phyloP scores from a whole-genome alignment of 2,329 filamentous ascomycete species.

The Cercospora beticola region DNA sequence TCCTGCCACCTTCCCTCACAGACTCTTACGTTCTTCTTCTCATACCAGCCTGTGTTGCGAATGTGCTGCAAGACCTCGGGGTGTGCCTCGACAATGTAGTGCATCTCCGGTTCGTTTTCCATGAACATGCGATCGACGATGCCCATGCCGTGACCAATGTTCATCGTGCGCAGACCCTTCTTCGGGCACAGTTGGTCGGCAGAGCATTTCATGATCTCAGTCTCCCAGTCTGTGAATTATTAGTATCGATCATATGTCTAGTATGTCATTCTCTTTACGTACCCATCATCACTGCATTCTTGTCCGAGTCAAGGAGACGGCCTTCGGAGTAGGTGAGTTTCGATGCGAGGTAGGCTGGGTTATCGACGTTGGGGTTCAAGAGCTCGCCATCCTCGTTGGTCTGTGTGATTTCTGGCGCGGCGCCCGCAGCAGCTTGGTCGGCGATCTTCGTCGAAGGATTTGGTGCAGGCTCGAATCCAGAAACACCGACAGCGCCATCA shows the following conservation, averaged over 20 bases:
- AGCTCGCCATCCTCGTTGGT: conserved; percentile 34
- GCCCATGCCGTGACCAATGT: conserved; percentile 54
- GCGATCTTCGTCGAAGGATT: conserved; percentile 37
- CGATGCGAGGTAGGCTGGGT: conserved; percentile 50
- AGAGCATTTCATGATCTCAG: conserved; percentile 49
- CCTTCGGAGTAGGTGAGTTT: conserved; percentile 50
- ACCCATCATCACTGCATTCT: conserved; percentile 51
- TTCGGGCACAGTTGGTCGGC: conserved; percentile 45
- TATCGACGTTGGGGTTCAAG: conserved; percentile 43
- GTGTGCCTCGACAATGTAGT: conserved; percentile 55
- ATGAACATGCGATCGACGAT: conserved; percentile 52
- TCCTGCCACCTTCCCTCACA: conserved; percentile 54
- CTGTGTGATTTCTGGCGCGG: conserved; percentile 30
- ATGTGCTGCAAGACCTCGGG: conserved; percentile 49
- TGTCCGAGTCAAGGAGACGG: conserved; percentile 49
- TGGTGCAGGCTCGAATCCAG: conserved; percentile 34
- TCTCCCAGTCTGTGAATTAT: conserved; percentile 52
- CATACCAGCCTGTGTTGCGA: conserved; percentile 49
- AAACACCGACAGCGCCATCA: conserved; percentile 27
- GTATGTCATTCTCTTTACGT: neutral
- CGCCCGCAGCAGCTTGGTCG: conserved; percentile 21
- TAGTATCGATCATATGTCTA: neutral
- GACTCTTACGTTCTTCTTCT: conserved; percentile 50
- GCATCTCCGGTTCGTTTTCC: conserved; percentile 44
- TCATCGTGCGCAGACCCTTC: conserved; percentile 47